Evolutionary conservation across 2,329 filamentous ascomycete species (phyloP).

Genomic region (Phyllosticta paracitricarpa): DNA sequence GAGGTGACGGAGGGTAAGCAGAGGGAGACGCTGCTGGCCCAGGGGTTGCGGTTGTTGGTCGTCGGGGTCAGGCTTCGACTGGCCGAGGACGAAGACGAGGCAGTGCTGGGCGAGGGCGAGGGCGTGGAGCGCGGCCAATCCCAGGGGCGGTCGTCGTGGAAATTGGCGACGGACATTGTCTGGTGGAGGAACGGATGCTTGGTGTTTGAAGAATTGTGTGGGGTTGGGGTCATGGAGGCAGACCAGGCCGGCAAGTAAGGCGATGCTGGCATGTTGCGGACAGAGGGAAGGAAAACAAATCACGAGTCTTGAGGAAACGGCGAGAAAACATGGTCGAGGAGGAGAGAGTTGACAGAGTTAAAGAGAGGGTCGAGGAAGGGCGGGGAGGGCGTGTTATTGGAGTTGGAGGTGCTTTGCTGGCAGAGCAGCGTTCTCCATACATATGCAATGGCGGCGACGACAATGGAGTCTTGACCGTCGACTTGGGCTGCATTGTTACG

Average conservation of each 20-base stretch:
- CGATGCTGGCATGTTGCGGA: conserved; percentile 4
- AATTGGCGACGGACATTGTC: conserved; percentile 31
- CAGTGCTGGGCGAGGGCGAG: conserved; percentile 19
- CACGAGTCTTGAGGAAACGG: neutral
- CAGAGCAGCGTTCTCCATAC: neutral
- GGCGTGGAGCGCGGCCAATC: conserved; percentile 23
- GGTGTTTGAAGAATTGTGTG: neutral
- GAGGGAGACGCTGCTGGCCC: conserved; percentile 20
- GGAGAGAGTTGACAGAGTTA: neutral
- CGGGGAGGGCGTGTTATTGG: neutral
- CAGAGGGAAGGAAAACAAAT: neutral
- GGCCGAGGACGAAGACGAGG: conserved; percentile 28
- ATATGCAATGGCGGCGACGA: neutral
- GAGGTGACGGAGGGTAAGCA: conserved; percentile 14
- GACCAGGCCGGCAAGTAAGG: conserved; percentile 3
- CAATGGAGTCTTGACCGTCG: neutral
- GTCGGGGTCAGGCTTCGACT: conserved; percentile 29
- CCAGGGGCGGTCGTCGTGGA: conserved; percentile 29
- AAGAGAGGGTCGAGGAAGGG: neutral
- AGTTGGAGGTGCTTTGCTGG: neutral
- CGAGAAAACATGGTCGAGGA: neutral
- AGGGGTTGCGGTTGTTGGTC: conserved; percentile 31
- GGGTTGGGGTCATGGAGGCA: neutral
- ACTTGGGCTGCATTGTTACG: neutral
- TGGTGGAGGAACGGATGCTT: conserved; percentile 26